Evolutionary conservation across 208 protist species (phyloP).

Genomic region (Acanthamoeba castellanii): DNA sequence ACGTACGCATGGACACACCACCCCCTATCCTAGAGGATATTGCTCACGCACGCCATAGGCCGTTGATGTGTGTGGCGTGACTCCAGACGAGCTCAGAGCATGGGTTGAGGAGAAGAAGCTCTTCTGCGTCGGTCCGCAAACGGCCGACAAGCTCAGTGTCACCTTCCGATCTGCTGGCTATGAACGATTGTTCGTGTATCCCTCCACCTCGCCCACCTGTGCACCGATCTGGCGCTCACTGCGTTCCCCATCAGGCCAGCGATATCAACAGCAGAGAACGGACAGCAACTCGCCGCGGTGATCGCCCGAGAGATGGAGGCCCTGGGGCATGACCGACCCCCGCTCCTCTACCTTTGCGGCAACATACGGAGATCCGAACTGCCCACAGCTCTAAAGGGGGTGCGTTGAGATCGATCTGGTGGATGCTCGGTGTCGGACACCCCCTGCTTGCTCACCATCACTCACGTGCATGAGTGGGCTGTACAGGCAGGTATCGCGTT

Average conservation of each 20-base stretch:
- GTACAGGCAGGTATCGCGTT: background rate
- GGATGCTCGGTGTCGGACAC: background rate
- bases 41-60: background rate
- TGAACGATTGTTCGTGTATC: background rate
- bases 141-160: background rate
- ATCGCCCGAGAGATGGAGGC: background rate
- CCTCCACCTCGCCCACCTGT: too few species aligned
- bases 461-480: background rate
- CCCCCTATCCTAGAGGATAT: too few species aligned
- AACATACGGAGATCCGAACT: slow-evolving; percentile 15
- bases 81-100: background rate
- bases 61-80: background rate
- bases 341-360: slow-evolving; percentile 37
- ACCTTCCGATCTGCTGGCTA: background rate
- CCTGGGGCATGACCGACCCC: background rate
- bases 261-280: background rate
- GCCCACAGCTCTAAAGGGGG: slow-evolving; percentile 5
- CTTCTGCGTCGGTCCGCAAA: slow-evolving; percentile 43
- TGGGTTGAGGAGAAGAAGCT: slow-evolving; percentile 34
- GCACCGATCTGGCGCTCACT: too few species aligned
- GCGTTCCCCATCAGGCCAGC: background rate
- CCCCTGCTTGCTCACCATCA: background rate
- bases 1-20: background rate
- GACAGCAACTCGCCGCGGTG: background rate
- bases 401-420: background rate